Percentiles rank a stretch among this genome's conserved stretches.
Evolutionary conservation across 352 stramenopile genomes (phyloP).

Genomic region (Phytophthora tubulina): DNA sequence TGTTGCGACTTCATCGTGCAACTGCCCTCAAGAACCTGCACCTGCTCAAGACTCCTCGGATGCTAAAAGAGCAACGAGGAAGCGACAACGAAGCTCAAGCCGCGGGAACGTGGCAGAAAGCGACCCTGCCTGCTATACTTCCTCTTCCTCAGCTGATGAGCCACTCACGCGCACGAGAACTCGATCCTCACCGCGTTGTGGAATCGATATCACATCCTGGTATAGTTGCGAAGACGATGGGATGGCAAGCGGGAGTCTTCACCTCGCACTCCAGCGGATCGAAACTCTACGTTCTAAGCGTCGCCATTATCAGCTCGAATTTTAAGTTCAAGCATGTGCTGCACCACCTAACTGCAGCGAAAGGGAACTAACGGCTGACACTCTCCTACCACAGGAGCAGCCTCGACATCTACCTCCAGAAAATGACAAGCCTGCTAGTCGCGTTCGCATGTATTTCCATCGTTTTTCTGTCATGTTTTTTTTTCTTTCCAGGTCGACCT

Average conservation of each 20-base stretch:
- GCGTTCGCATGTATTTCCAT: slow-evolving; percentile 39
- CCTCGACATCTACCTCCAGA: slow-evolving; percentile 10
- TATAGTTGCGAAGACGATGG: slow-evolving; percentile 22
- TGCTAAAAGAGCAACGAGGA: slow-evolving; percentile 14
- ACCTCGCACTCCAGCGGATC: slow-evolving; percentile 48
- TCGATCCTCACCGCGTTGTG: slow-evolving; percentile 6
- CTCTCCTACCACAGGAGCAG: slow-evolving; percentile 6
- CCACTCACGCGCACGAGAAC: background rate
- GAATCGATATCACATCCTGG: slow-evolving; percentile 10
- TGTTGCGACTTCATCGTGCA: slow-evolving; percentile 35
- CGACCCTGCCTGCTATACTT: background rate
- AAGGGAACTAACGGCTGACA: slow-evolving; percentile 14
- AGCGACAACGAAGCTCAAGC: slow-evolving; percentile 26
- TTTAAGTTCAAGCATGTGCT: slow-evolving; percentile 6
- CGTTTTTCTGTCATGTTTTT: slow-evolving; percentile 46
- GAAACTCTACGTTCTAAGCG: slow-evolving; percentile 60
- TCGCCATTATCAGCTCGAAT: slow-evolving; percentile 23
- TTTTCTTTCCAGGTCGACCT: slow-evolving; percentile 32
- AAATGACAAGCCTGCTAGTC: slow-evolving; percentile 27
- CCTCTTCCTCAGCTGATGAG: background rate
- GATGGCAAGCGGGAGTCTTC: slow-evolving; percentile 35
- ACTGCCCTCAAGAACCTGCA: slow-evolving; percentile 13
- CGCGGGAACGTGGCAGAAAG: background rate
- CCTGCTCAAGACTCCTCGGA: background rate
- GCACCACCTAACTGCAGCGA: slow-evolving; percentile 19